Conservation (phyloP, 768 basidiomycete genomes). For the Rhodosporidiobolus odoratus region DNA sequence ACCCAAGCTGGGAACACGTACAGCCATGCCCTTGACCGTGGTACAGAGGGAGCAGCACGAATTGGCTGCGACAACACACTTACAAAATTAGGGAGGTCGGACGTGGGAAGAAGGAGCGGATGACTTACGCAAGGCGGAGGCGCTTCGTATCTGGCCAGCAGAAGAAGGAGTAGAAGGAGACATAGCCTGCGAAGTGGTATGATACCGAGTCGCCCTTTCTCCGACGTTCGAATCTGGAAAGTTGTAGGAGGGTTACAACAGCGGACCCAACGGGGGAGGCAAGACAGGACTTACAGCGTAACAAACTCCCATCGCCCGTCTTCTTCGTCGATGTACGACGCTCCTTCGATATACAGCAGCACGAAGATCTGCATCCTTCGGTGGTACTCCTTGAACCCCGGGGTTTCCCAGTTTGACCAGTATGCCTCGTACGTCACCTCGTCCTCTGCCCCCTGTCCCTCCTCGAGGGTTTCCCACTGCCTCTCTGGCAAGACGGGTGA, state of each 20-base stretch:
- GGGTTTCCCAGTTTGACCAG: slow-evolving; percentile 79
- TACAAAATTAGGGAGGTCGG: neutral
- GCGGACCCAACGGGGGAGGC: neutral
- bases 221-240: slow-evolving; percentile 72
- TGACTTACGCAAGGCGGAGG: slow-evolving; percentile 69
- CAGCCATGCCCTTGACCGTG: slow-evolving; percentile 86
- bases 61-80: slow-evolving; percentile 64
- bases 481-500: slow-evolving; percentile 21
- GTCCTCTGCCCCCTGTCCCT: slow-evolving; percentile 50
- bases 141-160: slow-evolving; percentile 87
- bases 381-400: slow-evolving; percentile 87
- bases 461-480: slow-evolving; percentile 27
- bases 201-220: slow-evolving; percentile 56
- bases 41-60: slow-evolving; percentile 84
- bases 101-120: neutral
- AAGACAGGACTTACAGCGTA: slow-evolving; percentile 59
- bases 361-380: slow-evolving; percentile 90
- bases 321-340: slow-evolving; percentile 87
- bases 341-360: slow-evolving; percentile 87
- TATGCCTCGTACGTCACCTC: slow-evolving; percentile 80
- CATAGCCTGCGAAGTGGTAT: slow-evolving; percentile 92
- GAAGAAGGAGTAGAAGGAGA: slow-evolving; percentile 91
- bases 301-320: slow-evolving; percentile 93
- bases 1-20: slow-evolving; percentile 49
- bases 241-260: neutral